phyloP scores from a whole-genome alignment of 1,284 basidiomycete species.

The Apiotrichum gamsii region DNA sequence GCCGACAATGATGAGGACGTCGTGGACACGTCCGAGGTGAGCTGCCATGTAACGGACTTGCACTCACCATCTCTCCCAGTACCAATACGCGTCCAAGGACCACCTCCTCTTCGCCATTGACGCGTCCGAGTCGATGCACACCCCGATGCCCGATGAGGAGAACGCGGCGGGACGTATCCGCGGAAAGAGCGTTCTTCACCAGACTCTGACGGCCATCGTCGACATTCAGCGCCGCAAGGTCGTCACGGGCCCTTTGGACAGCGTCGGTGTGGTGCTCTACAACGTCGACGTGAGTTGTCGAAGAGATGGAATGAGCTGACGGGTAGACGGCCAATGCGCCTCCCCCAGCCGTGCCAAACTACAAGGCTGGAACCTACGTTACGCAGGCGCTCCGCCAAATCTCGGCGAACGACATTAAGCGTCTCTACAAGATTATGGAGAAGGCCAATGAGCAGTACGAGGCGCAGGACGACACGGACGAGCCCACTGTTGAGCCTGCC shows the following conservation, averaged over 20 bases:
- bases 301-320: not conserved
- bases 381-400: conserved; percentile 71
- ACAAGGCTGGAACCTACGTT: conserved; percentile 61
- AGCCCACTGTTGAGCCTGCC: conserved; percentile 29
- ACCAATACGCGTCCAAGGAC: conserved; percentile 66
- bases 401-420: conserved; percentile 71
- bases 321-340: too few species aligned
- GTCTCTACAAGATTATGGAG: conserved; percentile 46
- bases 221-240: conserved; percentile 85
- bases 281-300: conserved; percentile 73
- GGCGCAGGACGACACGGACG: conserved; percentile 14
- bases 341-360: too few species aligned
- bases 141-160: conserved; percentile 53
- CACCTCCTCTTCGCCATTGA: conserved; percentile 91
- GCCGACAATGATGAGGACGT: conserved; percentile 34
- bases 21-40: conserved; percentile 38
- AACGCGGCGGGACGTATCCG: conserved; percentile 26
- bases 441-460: conserved; percentile 30
- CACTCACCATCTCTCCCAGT: conserved; percentile 50
- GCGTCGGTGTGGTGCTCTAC: conserved; percentile 81
- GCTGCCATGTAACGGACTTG: not conserved
- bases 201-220: conserved; percentile 72
- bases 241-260: conserved; percentile 75
- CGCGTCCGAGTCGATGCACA: conserved; percentile 82
- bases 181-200: conserved; percentile 48